phyloP scores from a whole-genome alignment of 345 rosid species.

The Dovyalis caffra region DNA sequence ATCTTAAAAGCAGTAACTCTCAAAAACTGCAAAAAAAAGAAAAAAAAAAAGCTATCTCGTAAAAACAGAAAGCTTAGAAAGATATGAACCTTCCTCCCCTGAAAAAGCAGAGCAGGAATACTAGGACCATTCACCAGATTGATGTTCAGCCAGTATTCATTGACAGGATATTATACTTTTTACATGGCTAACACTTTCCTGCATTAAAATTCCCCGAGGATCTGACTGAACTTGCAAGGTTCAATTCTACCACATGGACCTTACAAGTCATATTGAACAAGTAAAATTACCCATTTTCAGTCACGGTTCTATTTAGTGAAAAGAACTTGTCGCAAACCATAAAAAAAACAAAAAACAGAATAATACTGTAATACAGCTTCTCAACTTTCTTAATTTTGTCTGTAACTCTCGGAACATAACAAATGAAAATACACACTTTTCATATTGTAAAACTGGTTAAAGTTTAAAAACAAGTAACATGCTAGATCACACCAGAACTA shows the following conservation, averaged over 20 bases:
- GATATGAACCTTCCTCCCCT: not conserved
- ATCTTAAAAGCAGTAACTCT: not conserved
- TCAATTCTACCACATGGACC: not conserved
- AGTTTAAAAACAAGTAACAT: not conserved
- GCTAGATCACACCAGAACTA: not conserved
- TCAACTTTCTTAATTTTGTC: not conserved
- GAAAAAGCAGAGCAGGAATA: not conserved
- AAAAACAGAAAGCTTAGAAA: not conserved
- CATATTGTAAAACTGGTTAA: not conserved
- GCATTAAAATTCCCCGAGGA: not conserved
- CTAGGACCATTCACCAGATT: not conserved
- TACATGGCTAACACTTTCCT: not conserved
- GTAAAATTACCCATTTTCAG: not conserved
- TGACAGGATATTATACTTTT: not conserved
- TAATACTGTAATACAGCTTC: not conserved
- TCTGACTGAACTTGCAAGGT: not conserved
- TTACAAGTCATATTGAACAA: not conserved
- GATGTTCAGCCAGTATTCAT: not conserved
- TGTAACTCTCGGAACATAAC: not conserved
- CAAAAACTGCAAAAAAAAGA: not conserved
- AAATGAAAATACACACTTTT: not conserved
- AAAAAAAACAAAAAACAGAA: not conserved
- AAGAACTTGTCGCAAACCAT: not conserved
- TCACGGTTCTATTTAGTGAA: not conserved
- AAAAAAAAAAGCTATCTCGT: constrained; percentile 1